A percentile compares a stretch with the other conserved stretches of the same genome.
phyloP scores from a whole-genome alignment of 108 stramenopile species.

The Nitzschia sp. region DNA sequence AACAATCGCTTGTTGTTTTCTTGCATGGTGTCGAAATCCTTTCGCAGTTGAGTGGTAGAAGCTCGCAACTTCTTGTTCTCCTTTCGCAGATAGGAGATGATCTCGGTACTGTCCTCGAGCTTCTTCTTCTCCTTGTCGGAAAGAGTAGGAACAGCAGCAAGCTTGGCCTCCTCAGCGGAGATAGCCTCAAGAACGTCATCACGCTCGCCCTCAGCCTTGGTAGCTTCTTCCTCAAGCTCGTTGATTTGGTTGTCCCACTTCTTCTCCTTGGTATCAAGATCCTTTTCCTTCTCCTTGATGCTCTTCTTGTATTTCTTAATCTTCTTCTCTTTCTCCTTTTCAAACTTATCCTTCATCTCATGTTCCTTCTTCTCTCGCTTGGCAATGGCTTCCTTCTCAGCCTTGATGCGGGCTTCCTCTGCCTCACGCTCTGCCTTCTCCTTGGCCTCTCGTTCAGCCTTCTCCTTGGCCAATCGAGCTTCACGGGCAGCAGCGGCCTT shows the following conservation, averaged over 20 bases:
- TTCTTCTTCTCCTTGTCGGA: constrained; percentile 52
- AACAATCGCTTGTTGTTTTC: constrained; percentile 57
- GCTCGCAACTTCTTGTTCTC: constrained; percentile 56
- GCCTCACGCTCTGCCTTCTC: constrained; percentile 30
- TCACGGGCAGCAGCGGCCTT: constrained; percentile 33
- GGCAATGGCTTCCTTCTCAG: constrained; percentile 23
- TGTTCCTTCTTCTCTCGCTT: constrained; percentile 40
- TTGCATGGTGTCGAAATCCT: constrained; percentile 54
- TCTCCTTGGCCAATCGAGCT: constrained; percentile 33
- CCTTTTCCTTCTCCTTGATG: constrained; percentile 42
- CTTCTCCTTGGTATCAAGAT: constrained; percentile 47
- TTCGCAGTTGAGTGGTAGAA: constrained; percentile 35
- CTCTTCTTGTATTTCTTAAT: constrained; percentile 38
- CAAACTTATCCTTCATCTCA: constrained; percentile 36
- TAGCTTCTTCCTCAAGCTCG: constrained; percentile 36
- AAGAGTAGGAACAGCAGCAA: constrained; percentile 34
- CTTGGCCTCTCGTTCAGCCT: constrained; percentile 41
- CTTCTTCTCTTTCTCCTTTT: constrained; percentile 28
- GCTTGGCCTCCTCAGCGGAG: constrained; percentile 45
- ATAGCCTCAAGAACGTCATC: constrained; percentile 39
- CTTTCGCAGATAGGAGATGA: constrained; percentile 54
- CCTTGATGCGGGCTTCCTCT: constrained; percentile 34
- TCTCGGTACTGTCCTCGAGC: constrained; percentile 43
- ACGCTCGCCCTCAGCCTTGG: constrained; percentile 24
- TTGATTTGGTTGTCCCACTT: constrained; percentile 29